These are phyloP conservation scores for Logfia minima DNA, from an alignment of 129 eudicot genomes.

Conservation along the genomic window DNA sequence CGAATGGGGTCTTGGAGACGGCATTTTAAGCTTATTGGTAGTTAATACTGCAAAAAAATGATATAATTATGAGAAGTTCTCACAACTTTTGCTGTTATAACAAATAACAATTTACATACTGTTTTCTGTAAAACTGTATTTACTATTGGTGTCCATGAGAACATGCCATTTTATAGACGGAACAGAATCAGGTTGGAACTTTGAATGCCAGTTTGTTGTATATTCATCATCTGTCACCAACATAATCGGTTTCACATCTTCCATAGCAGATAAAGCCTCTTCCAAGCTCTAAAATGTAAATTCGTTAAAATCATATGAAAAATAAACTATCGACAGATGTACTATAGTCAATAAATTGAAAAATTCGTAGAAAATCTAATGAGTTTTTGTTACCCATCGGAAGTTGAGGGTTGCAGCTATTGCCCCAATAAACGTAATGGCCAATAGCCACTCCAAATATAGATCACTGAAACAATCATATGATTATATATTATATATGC, in stretches of 20 bases:
- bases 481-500: neutral
- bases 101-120: conserved; percentile 37
- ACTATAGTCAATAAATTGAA: neutral
- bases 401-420: conserved; percentile 84
- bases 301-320: neutral
- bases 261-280: conserved; percentile 75
- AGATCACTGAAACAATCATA: conserved; percentile 51
- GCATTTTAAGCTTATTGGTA: conserved; percentile 45
- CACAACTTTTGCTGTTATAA: neutral
- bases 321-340: neutral
- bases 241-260: conserved; percentile 59
- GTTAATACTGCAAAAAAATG: conserved; percentile 42
- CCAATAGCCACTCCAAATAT: conserved; percentile 94
- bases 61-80: conserved; percentile 19
- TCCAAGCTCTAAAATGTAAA: conserved; percentile 55
- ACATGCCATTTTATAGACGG: conserved; percentile 63
- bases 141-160: conserved; percentile 33
- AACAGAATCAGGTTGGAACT: conserved; percentile 39
- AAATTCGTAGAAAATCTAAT: neutral
- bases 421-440: conserved; percentile 80
- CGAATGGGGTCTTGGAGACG: conserved; percentile 26
- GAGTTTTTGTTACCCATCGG: conserved; percentile 66
- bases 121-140: conserved; percentile 22
- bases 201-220: conserved; percentile 53
- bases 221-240: conserved; percentile 55